Evolutionary conservation across 2,329 filamentous ascomycete genomes (phyloP).

Genomic region (Tolypocladium ovalisporum): DNA sequence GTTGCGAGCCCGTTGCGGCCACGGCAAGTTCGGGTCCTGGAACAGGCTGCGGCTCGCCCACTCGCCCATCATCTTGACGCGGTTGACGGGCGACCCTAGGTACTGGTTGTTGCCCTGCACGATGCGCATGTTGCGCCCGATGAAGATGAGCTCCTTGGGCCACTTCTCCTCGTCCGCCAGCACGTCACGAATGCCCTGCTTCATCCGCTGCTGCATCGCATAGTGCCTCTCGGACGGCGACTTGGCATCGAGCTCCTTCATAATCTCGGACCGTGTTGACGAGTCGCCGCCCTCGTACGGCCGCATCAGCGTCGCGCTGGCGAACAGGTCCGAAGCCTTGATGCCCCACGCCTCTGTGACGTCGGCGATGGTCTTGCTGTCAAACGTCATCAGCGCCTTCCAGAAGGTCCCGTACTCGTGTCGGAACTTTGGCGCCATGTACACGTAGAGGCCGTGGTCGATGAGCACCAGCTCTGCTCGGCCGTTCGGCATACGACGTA

Average conservation of each 20-base stretch:
- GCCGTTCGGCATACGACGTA: constrained; percentile 74
- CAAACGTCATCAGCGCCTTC: constrained; percentile 88
- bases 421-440: constrained; percentile 74
- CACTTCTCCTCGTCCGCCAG: constrained; percentile 78
- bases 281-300: constrained; percentile 82
- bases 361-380: constrained; percentile 65
- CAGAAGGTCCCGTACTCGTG: constrained; percentile 84
- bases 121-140: constrained; percentile 83
- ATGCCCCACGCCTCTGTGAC: constrained; percentile 80
- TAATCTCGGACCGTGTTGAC: constrained; percentile 54
- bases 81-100: constrained; percentile 78
- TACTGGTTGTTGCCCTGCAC: constrained; percentile 91
- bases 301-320: constrained; percentile 76
- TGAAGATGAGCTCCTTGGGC: constrained; percentile 85
- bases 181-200: constrained; percentile 55
- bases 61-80: constrained; percentile 84
- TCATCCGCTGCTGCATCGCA: constrained; percentile 80
- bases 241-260: constrained; percentile 47
- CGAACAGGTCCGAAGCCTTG: constrained; percentile 81
- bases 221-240: constrained; percentile 65
- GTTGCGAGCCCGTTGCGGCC: constrained; percentile 53
- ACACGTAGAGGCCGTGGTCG: constrained; percentile 92
- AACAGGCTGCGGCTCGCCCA: constrained; percentile 84
- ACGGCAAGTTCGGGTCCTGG: constrained; percentile 56
- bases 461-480: constrained; percentile 85